Evolutionary conservation across 148 eudicot genomes (phyloP), one percentile per base, ranked within the genome.

Genomic region (Beta vulgaris): DNA sequence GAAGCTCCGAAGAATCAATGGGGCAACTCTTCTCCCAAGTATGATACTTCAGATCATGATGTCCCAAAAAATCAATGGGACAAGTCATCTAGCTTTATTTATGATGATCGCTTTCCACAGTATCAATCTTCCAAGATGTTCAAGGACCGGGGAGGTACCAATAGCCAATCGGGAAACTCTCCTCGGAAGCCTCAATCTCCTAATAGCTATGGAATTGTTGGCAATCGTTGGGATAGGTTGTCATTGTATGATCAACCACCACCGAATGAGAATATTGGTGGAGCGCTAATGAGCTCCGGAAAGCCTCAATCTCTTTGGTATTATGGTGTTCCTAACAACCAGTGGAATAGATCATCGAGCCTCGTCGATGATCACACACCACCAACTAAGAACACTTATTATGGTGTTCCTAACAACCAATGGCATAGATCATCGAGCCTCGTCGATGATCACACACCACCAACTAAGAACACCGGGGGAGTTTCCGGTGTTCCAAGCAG

Each of bases 391-490:
- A 65, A 68, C 62, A n/a, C n/a, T n/a, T n/a, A 31, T 43, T 59
- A 75, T 49, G 68, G 74, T 55, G 49, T 66, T 53, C 48, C 68
- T 1, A 43, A 51, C 65, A 53, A 51, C 68, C 61, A 49, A 69
- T 40, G 76, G 82, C 16, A 31, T 10, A 73, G 35, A 43, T 39
- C 74, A 57, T 60, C 72, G 10, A 75, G 23, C 51, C 82, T 62
- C 10, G 42, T 16, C 13, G n/a, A 70, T 26, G 71, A 69, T 63
- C 76, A 55, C 23, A 32, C 77, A 7, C 72, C 25, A 34, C 68
- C 42, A 2, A 13, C 65, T 29, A 60, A 15, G 39, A 60, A 65
- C 58, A 36, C 29, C 35, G 8, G 55, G 28, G 9, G 37, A 53
- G 14, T 42, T 1, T 21, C 10, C 11, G 43, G 51, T n/a, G 53